Conservation (phyloP, 345 rosid species). For the Eucalyptus brandiana region DNA sequence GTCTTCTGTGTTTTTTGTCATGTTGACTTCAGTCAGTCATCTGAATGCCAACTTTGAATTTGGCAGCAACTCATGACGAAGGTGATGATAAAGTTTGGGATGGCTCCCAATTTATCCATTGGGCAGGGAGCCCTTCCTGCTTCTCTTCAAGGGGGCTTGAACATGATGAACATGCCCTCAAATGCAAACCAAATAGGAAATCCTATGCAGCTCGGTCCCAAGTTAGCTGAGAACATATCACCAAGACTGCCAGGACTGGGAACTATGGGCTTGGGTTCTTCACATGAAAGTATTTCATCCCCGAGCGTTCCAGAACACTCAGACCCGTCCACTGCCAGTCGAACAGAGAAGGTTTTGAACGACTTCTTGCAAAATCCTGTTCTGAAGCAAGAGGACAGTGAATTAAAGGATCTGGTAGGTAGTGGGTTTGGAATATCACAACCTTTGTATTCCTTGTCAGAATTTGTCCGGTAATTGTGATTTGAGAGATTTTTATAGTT, state of each 20-base stretch:
- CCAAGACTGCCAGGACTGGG: conserved; percentile 16
- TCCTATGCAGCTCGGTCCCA: conserved; percentile 21
- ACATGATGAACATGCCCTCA: conserved; percentile 15
- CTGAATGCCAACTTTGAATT: conserved; percentile 11
- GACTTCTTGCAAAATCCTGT: conserved; percentile 57
- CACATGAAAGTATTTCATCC: conserved; percentile 7
- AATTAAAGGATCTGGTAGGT: conserved; percentile 33
- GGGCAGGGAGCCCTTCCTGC: conserved; percentile 25
- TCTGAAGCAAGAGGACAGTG: conserved; percentile 36
- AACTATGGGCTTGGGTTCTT: conserved; percentile 8
- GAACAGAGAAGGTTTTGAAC: conserved; percentile 70
- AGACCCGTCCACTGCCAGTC: conserved; percentile 37
- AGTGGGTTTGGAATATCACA: neutral
- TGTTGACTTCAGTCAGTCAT: neutral
- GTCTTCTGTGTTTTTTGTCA: neutral
- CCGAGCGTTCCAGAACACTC: conserved; percentile 7
- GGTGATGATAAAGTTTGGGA: conserved; percentile 65
- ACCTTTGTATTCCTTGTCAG: neutral
- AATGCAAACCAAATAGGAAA: conserved; percentile 24
- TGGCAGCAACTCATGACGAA: conserved; percentile 38
- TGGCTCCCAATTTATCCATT: conserved; percentile 14
- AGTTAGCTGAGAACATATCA: conserved; percentile 12
- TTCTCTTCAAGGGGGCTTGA: conserved; percentile 26
- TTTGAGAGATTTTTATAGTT: neutral
- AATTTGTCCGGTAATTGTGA: neutral